Base-by-base conservation (phyloP, 2,329 filamentous ascomycete species). In the Lecanicillium sp. region DNA sequence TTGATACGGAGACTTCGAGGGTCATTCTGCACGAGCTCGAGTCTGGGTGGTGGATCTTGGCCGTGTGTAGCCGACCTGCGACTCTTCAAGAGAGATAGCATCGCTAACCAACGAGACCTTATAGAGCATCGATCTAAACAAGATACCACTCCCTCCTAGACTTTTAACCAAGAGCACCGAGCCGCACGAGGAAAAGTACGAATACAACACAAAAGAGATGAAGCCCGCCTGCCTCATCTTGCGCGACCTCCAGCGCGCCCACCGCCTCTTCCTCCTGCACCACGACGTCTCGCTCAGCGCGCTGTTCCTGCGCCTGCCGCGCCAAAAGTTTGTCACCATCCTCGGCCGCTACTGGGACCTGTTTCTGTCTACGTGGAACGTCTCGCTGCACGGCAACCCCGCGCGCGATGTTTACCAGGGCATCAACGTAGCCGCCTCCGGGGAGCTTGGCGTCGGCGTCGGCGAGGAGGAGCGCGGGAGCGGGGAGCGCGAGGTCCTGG, bases 381-480 rank as follows among this genome's bases (percentile, higher is more conserved):
- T 97, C 11, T 77, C 95, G 55, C 74, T 98, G 35, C 87, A 91
- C 60, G 91, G 90, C 8, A 96, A 95, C 58, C 93, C 93, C 0
- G 83, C 84, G 2, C 79, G 85, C 1, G 84, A 84, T 53, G 74
- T 95, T 5, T 90, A 89, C 59, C 81, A 84, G 10, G 90, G 87
- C 5, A 81, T 95, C 60, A 95, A 95, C 64, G 74, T 98, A 26
- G 88, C 90, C 11, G 87, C 86, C 6, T 90, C 88, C 27, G 91
- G 93, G 15, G 91, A 97, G 67, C 78, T 97, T 21, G 93, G 93
- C 14, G 80, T 96, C 38, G 93, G 93, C 0, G 93, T 97, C 1
- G 93, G 93, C 15, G 93, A 97, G 63, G 93, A 97, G 68, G 88
- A 96, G 48, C 85, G 90, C 63, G 91, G 91, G 4, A 96, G 91